Conservation (phyloP, 306 rosid species). For the Luffa aegyptiaca region DNA sequence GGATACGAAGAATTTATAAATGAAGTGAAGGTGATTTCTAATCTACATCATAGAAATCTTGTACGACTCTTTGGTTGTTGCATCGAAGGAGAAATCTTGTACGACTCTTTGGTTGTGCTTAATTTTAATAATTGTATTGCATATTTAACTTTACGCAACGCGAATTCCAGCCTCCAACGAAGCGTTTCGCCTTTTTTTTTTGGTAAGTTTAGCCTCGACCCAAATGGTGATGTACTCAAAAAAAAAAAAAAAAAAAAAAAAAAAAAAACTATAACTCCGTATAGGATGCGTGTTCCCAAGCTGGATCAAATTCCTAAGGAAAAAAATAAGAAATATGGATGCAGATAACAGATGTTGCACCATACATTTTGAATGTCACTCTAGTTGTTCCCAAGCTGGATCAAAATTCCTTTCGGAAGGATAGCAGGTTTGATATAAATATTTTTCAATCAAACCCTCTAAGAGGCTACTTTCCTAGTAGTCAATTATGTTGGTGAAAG, state of each 20-base stretch:
- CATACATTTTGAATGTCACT: slow-evolving; percentile 78
- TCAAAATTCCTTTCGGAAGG: slow-evolving; percentile 83
- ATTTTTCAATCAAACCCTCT: neutral
- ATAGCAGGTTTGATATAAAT: slow-evolving; percentile 43
- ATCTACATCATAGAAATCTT: slow-evolving; percentile 41
- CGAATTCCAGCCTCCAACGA: too few relatives aligned
- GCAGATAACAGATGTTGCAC: slow-evolving; percentile 87
- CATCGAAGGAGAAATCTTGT: slow-evolving; percentile 16
- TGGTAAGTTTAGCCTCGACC: too few relatives aligned
- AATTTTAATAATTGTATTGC: too few relatives aligned
- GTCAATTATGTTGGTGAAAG: neutral
- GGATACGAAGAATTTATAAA: slow-evolving; percentile 42
- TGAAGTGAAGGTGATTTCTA: slow-evolving; percentile 28
- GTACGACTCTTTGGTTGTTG: slow-evolving; percentile 36
- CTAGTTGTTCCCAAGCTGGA: slow-evolving; percentile 84
- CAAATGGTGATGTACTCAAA: too few relatives aligned
- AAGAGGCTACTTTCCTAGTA: neutral
- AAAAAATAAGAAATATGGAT: slow-evolving; percentile 20
- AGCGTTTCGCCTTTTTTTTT: too few relatives aligned
- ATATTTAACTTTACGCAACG: too few relatives aligned
- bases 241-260: too few relatives aligned
- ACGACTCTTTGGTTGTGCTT: too few relatives aligned
- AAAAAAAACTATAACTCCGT: too few relatives aligned
- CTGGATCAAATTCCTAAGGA: too few relatives aligned
- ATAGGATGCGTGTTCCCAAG: too few relatives aligned